Evolutionary conservation across 2,329 filamentous ascomycete genomes (phyloP).

Genomic region (Fusarium redolens): DNA sequence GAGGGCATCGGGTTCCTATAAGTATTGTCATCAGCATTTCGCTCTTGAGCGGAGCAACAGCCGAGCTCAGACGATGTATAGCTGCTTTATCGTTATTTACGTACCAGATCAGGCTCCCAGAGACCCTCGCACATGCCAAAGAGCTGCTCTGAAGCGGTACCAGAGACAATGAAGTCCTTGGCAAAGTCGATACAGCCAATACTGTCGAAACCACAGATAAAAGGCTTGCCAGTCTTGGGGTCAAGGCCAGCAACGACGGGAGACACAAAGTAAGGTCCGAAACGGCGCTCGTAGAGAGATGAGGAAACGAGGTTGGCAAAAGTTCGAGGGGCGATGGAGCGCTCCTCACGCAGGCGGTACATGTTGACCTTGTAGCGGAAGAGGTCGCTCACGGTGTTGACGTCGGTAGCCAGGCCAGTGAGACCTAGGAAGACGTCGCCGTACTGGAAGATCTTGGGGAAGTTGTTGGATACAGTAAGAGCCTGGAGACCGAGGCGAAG

Average conservation of each 20-base stretch:
- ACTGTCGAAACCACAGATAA: constrained; percentile 98
- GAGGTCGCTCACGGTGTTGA: constrained; percentile 92
- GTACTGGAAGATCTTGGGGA: constrained; percentile 99
- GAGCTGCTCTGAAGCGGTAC: constrained; percentile 95
- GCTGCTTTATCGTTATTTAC: constrained; percentile 48
- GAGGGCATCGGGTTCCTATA: constrained; percentile 83
- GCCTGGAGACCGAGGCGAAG: constrained; percentile 96
- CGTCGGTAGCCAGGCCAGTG: constrained; percentile 95
- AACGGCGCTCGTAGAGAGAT: constrained; percentile 92
- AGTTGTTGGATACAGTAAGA: constrained; percentile 98
- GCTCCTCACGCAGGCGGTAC: constrained; percentile 98
- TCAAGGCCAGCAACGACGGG: constrained; percentile 96
- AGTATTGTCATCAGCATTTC: constrained; percentile 28
- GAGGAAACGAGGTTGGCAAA: constrained; percentile 96
- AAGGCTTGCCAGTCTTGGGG: constrained; percentile 91
- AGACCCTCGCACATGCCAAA: constrained; percentile 98
- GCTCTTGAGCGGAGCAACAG: not conserved
- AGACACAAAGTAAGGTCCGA: constrained; percentile 95
- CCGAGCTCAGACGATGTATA: not conserved
- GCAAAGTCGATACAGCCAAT: constrained; percentile 99
- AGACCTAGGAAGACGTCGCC: constrained; percentile 95
- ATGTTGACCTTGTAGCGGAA: constrained; percentile 99
- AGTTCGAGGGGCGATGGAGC: constrained; percentile 91
- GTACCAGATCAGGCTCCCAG: constrained; percentile 96
- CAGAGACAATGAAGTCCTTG: constrained; percentile 98